Evolutionary conservation across 177 flowering plant species (phyloP), one percentile per base, ranked within the genome.

Genomic region (Vitis hybrid): DNA sequence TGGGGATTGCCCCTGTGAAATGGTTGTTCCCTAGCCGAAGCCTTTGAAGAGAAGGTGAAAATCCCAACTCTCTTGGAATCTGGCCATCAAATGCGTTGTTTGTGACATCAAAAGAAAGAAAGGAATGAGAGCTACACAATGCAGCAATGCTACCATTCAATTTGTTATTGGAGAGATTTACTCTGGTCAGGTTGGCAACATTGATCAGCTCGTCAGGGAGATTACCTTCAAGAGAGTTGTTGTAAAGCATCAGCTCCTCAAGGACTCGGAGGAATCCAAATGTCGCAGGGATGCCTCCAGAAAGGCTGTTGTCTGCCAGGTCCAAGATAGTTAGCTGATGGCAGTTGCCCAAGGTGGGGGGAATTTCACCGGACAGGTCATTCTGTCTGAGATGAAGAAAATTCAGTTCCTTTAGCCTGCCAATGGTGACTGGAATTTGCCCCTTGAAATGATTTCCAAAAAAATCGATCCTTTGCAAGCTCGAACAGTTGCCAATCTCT

Each of bases 31-130:
- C 98, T 53, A 95, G 67, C 64, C 99, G 81, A 8, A 95, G 12
- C 80, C 98, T 84, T 39, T 88, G 87, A 26, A 95, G 93, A 8
- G 55, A 68, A 9, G 81, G 86, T 11, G 99, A 95, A 65, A 82
- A 76, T 22, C 98, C 97, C 62, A 93, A 70, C 57, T 81, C 80
- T 49, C 84, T 73, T 56, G 99, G 98, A 70, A 93, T 89, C 59
- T 84, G 89, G 53, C 74, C 72, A 45, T 77, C 82, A 69, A 95
- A 95, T 50, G 60, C 65, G 76, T 95, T 95, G 74, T 80, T 81
- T 6, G 93, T 88, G 71, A 95, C 84, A 85, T 95, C 98, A 68
- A 95, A 93, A 0, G 98, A 93, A 60, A 93, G 97, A 59, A 84
- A 81, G 13, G 76, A 77, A 51, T 16, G 56, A 0, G 98, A 95